Conservation (phyloP, 83 land plant species). For the Picea abies region DNA sequence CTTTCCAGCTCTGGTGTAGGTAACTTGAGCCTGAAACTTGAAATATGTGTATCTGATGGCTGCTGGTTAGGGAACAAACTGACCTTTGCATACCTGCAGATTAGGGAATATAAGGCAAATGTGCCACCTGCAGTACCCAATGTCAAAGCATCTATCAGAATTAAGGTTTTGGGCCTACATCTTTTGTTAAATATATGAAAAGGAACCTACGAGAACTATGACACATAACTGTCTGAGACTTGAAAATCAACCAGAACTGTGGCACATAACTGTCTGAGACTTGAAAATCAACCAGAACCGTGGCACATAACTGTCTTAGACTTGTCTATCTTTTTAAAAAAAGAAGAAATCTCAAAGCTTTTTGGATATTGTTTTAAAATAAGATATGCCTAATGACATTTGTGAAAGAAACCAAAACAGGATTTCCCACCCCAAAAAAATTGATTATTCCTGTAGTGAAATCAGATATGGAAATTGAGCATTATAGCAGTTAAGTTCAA, state of each 20-base stretch:
- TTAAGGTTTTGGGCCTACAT: neutral
- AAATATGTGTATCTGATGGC: conserved; percentile 84
- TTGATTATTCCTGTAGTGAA: neutral
- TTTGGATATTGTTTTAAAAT: neutral
- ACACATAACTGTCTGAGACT: neutral
- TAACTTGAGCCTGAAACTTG: conserved; percentile 79
- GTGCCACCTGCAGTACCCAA: conserved; percentile 66
- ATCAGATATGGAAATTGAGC: neutral
- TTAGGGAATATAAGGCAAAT: conserved; percentile 88
- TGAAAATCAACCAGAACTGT: no score
- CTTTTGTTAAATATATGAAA: neutral
- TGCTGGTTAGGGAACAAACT: conserved; percentile 87
- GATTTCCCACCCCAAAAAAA: neutral
- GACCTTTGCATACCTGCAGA: conserved; percentile 89
- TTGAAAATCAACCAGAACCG: no score
- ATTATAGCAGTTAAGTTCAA: neutral
- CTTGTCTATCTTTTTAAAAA: neutral
- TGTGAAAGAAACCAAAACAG: neutral
- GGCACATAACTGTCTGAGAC: neutral
- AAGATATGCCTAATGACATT: neutral
- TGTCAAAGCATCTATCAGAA: conserved; percentile 3
- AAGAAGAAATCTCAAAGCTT: neutral
- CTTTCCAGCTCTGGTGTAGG: conserved; percentile 81
- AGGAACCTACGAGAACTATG: neutral
- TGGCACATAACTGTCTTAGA: neutral